These are phyloP conservation scores for Claviceps humidiphila DNA, from an alignment of 2,329 filamentous ascomycete species.

Conservation along the genomic window DNA sequence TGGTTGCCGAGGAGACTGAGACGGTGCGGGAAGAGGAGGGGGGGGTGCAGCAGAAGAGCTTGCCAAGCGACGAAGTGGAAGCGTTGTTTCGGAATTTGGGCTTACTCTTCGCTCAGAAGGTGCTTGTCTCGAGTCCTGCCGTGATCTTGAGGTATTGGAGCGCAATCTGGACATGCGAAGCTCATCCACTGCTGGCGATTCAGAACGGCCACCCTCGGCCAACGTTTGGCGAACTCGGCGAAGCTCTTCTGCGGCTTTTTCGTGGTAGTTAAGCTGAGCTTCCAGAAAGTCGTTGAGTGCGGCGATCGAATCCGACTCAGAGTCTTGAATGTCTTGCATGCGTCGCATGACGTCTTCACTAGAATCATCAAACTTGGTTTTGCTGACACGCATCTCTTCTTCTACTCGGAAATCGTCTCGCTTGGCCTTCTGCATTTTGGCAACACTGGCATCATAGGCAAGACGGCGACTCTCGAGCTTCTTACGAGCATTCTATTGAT, in stretches of 20 bases:
- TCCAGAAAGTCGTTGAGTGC: constrained; percentile 76
- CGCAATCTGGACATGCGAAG: constrained; percentile 23
- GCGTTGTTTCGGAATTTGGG: constrained; percentile 25
- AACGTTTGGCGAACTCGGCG: constrained; percentile 37
- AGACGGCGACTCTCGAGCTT: constrained; percentile 84
- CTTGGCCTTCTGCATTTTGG: constrained; percentile 87
- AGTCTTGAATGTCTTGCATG: constrained; percentile 94
- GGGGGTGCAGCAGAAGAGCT: constrained; percentile 17
- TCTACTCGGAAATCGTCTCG: constrained; percentile 88
- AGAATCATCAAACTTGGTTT: constrained; percentile 92
- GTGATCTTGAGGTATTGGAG: constrained; percentile 36
- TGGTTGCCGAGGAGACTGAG: constrained; percentile 10
- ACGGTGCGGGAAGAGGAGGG: constrained; percentile 21
- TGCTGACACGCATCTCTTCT: constrained; percentile 80
- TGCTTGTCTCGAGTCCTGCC: constrained; percentile 16
- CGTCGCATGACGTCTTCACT: constrained; percentile 81
- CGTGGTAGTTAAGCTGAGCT: constrained; percentile 80
- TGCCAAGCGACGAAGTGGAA: constrained; percentile 29
- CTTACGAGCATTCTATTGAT: constrained; percentile 56
- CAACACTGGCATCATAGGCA: constrained; percentile 78
- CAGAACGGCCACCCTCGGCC: constrained; percentile 15
- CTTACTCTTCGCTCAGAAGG: background rate
- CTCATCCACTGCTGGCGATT: constrained; percentile 4
- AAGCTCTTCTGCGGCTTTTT: constrained; percentile 77
- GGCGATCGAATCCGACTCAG: constrained; percentile 68